Percentiles rank a stretch among this genome's conserved stretches.
These are phyloP conservation scores for Condylostoma magnum DNA, from an alignment of 169 alveolate species.

Conservation along the genomic window DNA sequence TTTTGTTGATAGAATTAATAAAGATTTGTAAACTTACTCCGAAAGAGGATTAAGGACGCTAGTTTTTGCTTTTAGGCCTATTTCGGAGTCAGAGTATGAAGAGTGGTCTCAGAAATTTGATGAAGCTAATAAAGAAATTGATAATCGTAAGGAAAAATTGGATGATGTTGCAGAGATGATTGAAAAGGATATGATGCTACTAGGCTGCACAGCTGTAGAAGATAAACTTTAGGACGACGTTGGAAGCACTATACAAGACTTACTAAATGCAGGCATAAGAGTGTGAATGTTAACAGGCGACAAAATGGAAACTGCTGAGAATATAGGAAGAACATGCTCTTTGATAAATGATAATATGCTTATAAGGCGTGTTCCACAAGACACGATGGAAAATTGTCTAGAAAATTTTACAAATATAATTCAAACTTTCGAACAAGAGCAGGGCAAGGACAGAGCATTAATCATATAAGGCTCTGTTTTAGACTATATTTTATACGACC, in stretches of 20 bases:
- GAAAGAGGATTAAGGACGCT: constrained; percentile 82
- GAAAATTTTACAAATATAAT: not conserved
- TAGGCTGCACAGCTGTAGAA: constrained; percentile 89
- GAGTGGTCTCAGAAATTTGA: constrained; percentile 47
- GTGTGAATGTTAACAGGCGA: constrained; percentile 90
- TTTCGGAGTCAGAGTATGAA: constrained; percentile 63
- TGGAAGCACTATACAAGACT: constrained; percentile 54
- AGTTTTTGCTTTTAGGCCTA: constrained; percentile 66
- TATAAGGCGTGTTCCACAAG: not conserved
- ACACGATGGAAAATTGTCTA: not conserved
- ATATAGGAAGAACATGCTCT: constrained; percentile 80
- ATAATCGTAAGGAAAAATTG: constrained; percentile 50
- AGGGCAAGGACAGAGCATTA: not conserved
- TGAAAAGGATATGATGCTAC: constrained; percentile 68
- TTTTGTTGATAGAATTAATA: constrained; percentile 39
- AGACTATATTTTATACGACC: constrained; percentile 1
- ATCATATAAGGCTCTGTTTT: constrained; percentile 21
- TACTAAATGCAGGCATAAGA: constrained; percentile 58
- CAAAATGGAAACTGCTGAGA: constrained; percentile 86
- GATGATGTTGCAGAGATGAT: constrained; percentile 65
- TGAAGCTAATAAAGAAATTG: constrained; percentile 39
- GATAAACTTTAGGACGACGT: constrained; percentile 85
- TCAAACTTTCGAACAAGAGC: not conserved
- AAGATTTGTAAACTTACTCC: constrained; percentile 53
- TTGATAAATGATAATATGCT: constrained; percentile 31